Evolutionary conservation across 2,329 filamentous ascomycete genomes (phyloP), one percentile per base, ranked within the genome.

Genomic region (Paraconiothyrium sp.): DNA sequence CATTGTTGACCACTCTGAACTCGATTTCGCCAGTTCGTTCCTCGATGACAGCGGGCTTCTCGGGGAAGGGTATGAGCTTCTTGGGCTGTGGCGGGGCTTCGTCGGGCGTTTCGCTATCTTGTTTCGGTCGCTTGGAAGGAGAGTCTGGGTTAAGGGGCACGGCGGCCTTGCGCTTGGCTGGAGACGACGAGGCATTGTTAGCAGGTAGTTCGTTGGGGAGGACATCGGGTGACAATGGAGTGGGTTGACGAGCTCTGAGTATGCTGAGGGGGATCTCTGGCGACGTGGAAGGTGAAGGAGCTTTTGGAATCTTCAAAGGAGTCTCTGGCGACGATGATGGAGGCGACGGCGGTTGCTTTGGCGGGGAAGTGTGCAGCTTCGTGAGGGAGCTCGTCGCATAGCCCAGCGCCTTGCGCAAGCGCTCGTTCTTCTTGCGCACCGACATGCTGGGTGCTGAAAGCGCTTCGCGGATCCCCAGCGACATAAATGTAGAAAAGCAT

Each of bases 1-100:
- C 95, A 76, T 99, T 99, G 84, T 98, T 98, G 72, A 99, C 95
- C 7, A 98, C 95, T 51, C 94, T 90, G 78, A 98, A 98, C 78
- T 98, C 93, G 70, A 99, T 98, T 67, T 97, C 92, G 74, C 94
- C 93, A 74, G 90, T 92, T 72, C 93, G 91, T 80, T 99, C 95
- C 81, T 99, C 95, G 67, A 96, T 86, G 4, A 97, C 94, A 9
- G 94, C 94, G 6, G 93, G 92, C 89, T 96, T 97, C 80, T 97
- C 93, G 1, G 93, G 93, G 72, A 95, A 97, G 1, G 92, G 92
- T 39, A 96, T 92, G 20, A 89, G 87, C 68, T 89, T 89, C 67
- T 86, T 84, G 7, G 78, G 78, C 6, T 81, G 77, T 65, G 81
- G 77, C 27, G 72, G 70, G n/a, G 72, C 66, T 24, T 77, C 72